Percentiles rank a stretch among this genome's conserved stretches.
Conservation (phyloP, 257 asterid species). For the Solanum okadae region DNA sequence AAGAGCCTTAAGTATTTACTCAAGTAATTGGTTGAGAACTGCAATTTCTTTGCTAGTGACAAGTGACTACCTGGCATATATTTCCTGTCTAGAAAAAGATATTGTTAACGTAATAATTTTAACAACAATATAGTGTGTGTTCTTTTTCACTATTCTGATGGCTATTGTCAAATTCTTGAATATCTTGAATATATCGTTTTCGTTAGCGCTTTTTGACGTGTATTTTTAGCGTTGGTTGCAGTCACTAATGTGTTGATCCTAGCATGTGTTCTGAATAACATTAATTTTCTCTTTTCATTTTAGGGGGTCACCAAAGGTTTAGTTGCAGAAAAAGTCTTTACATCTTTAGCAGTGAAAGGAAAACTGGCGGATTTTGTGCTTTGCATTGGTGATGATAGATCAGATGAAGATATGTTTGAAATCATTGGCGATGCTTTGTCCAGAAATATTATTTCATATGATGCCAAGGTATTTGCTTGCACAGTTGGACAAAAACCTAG, state of each 20-base stretch:
- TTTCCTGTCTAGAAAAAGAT: background rate
- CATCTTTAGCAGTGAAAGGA: conserved; percentile 55
- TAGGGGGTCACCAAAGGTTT: conserved; percentile 79
- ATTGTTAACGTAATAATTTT: background rate
- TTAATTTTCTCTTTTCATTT: background rate
- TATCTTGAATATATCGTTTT: background rate
- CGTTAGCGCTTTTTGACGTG: background rate
- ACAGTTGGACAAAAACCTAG: conserved; percentile 91
- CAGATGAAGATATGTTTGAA: conserved; percentile 90
- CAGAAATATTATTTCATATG: conserved; percentile 39
- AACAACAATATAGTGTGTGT: background rate
- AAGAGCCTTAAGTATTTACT: background rate
- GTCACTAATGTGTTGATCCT: background rate
- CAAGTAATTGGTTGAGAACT: background rate
- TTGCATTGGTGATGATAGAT: conserved; percentile 88
- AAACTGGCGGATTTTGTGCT: conserved; percentile 66
- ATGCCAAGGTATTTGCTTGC: conserved; percentile 69
- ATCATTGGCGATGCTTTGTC: conserved; percentile 50
- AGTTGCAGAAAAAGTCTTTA: conserved; percentile 68
- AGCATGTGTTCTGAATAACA: background rate
- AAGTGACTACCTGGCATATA: background rate
- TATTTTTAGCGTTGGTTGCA: background rate
- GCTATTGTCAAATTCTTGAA: background rate
- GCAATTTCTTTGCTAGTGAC: background rate
- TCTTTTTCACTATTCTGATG: background rate